Evolutionary conservation across 257 asterid genomes (phyloP).

Genomic region (Capsicum chinense): DNA sequence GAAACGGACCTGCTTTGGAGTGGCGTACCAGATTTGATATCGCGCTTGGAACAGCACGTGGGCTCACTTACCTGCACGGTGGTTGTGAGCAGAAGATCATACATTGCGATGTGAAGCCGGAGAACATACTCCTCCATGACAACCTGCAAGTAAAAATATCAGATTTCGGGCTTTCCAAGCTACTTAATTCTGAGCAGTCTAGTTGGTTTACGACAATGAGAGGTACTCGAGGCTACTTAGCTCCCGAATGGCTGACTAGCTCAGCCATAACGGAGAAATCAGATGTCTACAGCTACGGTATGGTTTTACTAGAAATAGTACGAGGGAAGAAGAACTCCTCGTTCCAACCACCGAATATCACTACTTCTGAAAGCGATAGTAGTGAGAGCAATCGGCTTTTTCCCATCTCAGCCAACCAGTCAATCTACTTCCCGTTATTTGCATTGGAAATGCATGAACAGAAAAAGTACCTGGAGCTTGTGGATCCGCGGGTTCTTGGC

Average conservation of each 20-base stretch:
- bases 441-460: conserved; percentile 77
- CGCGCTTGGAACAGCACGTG: conserved; percentile 73
- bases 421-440: conserved; percentile 59
- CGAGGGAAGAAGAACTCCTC: conserved; percentile 79
- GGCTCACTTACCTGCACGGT: conserved; percentile 72
- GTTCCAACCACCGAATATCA: conserved; percentile 41
- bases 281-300: conserved; percentile 78
- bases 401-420: conserved; percentile 32
- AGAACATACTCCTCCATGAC: conserved; percentile 71
- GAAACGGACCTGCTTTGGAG: conserved; percentile 61
- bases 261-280: conserved; percentile 75
- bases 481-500: conserved; percentile 58
- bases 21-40: conserved; percentile 71
- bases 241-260: conserved; percentile 85
- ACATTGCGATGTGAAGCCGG: conserved; percentile 83
- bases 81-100: conserved; percentile 75
- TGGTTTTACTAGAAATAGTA: conserved; percentile 72
- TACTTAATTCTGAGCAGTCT: conserved; percentile 60
- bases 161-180: conserved; percentile 83
- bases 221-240: conserved; percentile 84
- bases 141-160: conserved; percentile 68
- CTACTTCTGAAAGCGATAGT: conserved; percentile 34
- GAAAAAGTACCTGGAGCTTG: conserved; percentile 64
- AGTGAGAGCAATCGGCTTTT: conserved; percentile 22
- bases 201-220: conserved; percentile 76